A percentile compares a stretch with the other conserved stretches of the same genome.
These are phyloP conservation scores for Eustoma russellianum DNA, from an alignment of 257 asterid species.

Conservation along the genomic window DNA sequence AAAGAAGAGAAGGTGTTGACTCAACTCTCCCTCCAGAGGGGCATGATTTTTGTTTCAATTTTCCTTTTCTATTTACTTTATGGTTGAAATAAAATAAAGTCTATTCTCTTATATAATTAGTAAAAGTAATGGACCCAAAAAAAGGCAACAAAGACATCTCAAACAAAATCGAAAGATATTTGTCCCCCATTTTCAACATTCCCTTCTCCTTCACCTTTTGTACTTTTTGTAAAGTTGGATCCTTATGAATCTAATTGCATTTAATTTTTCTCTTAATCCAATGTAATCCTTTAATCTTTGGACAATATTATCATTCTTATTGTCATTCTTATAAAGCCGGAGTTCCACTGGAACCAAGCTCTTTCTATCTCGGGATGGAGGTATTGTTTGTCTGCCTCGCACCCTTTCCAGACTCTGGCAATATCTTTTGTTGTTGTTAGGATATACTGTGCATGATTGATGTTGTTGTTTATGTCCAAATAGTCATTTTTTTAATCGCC, in stretches of 20 bases:
- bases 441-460: no score
- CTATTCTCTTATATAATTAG: constrained; percentile 25
- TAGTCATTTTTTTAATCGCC: no score
- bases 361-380: no score
- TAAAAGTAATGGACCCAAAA: constrained; percentile 27
- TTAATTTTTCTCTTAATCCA: constrained; percentile 21
- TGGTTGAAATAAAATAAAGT: constrained; percentile 30
- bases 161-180: constrained; percentile 36
- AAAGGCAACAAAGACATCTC: constrained; percentile 25
- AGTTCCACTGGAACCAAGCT: no score
- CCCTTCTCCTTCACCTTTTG: constrained; percentile 14
- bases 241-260: constrained; percentile 22
- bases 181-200: no score
- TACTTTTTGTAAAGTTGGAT: constrained; percentile 1
- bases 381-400: no score
- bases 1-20: constrained; percentile 21
- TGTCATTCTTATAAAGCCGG: no score
- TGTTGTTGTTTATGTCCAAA: no score
- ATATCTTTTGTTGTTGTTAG: no score
- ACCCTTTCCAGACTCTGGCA: no score
- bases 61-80: constrained; percentile 21
- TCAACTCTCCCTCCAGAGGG: constrained; percentile 22
- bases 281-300: constrained; percentile 3
- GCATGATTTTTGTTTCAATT: constrained; percentile 15
- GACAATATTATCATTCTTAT: no score